Percentiles rank a stretch among this genome's conserved stretches.
Evolutionary conservation across 2,329 filamentous ascomycete genomes (phyloP).

Genomic region (Rasamsonia emersonii): DNA sequence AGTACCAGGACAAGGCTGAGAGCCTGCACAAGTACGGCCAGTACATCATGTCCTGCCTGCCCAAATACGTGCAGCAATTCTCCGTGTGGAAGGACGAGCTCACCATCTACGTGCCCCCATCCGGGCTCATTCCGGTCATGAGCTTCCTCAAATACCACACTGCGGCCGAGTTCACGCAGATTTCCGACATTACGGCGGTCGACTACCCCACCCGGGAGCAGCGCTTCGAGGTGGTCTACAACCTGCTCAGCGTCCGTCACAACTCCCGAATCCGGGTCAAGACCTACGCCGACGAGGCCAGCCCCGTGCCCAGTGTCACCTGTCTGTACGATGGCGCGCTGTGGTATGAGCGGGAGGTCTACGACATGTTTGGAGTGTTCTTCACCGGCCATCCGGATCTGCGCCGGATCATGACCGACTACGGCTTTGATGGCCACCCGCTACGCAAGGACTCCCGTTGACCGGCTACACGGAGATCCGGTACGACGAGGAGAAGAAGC

Average conservation of each 20-base stretch:
- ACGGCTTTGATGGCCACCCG: slow-evolving; percentile 96
- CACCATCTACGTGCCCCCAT: slow-evolving; percentile 81
- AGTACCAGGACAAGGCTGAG: slow-evolving; percentile 79
- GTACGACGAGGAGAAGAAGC: slow-evolving; percentile 99
- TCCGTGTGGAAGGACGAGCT: slow-evolving; percentile 99
- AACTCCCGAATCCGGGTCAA: slow-evolving; percentile 96
- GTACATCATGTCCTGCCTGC: slow-evolving; percentile 92
- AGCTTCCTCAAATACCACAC: slow-evolving; percentile 97
- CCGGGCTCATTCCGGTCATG: slow-evolving; percentile 84
- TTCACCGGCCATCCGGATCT: slow-evolving; percentile 93
- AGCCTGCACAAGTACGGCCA: slow-evolving; percentile 88
- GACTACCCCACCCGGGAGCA: slow-evolving; percentile 94
- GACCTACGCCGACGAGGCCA: slow-evolving; percentile 95
- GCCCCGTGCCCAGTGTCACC: slow-evolving; percentile 82
- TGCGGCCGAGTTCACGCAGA: slow-evolving; percentile 88
- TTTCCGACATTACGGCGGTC: slow-evolving; percentile 86
- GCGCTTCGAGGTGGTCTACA: slow-evolving; percentile 97
- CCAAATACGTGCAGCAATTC: slow-evolving; percentile 98
- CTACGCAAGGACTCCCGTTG: slow-evolving; percentile 92
- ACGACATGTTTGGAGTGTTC: slow-evolving; percentile 96
- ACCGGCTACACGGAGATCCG: slow-evolving; percentile 97
- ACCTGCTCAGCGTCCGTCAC: slow-evolving; percentile 88
- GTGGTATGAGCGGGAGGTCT: slow-evolving; percentile 98
- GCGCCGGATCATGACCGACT: slow-evolving; percentile 97
- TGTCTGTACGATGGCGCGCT: slow-evolving; percentile 88